phyloP scores from a whole-genome alignment of 2,329 filamentous ascomycete species.

The Cercospora sp. region DNA sequence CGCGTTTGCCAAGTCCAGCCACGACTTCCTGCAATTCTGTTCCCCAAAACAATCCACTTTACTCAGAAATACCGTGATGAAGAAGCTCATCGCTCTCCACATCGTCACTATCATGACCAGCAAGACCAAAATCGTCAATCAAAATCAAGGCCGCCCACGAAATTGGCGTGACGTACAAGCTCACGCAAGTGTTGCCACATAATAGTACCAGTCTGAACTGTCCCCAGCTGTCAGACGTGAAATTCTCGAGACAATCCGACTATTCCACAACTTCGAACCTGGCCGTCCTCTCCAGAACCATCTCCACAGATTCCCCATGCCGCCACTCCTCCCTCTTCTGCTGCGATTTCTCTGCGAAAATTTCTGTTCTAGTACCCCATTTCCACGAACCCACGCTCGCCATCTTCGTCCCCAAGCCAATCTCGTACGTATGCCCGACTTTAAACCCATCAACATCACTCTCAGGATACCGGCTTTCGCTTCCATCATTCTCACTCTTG shows the following conservation, averaged over 20 bases:
- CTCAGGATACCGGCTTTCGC: neutral
- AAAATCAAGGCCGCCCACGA: too few relatives aligned
- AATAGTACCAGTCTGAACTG: too few relatives aligned
- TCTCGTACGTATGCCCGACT: neutral
- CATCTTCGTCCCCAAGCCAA: neutral
- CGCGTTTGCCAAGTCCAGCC: neutral
- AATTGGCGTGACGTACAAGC: too few relatives aligned
- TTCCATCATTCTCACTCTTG: neutral
- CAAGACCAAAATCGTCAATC: too few relatives aligned
- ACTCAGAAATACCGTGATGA: too few relatives aligned
- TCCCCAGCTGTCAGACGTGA: too few relatives aligned
- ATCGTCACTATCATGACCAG: too few relatives aligned
- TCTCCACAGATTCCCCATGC: neutral
- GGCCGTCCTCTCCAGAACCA: neutral
- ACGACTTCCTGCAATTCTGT: neutral
- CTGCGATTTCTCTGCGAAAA: neutral
- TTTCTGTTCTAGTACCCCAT: neutral
- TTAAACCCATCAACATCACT: neutral
- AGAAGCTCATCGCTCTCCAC: too few relatives aligned
- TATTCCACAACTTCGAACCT: neutral
- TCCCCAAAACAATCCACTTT: neutral
- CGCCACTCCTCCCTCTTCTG: neutral
- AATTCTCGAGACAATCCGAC: too few relatives aligned
- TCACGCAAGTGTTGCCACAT: too few relatives aligned
- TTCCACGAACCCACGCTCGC: neutral